Evolutionary conservation across 805 yeast species (phyloP).

Genomic region (Candida stauntonica): DNA sequence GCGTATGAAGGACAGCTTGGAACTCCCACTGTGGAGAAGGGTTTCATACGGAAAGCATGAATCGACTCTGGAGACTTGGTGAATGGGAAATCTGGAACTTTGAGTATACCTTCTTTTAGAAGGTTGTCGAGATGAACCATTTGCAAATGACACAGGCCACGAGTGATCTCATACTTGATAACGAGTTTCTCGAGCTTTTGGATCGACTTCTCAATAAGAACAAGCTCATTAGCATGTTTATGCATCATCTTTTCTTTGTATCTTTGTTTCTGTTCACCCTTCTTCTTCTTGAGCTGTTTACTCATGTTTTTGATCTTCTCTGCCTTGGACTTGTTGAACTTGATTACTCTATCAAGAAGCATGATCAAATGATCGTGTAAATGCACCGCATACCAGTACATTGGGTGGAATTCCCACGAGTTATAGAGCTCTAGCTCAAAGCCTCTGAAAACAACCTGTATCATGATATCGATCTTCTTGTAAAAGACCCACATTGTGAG

Average conservation of each 20-base stretch:
- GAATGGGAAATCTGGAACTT: conserved; percentile 25
- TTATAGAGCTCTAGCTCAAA: conserved; percentile 72
- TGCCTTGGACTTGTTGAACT: conserved; percentile 32
- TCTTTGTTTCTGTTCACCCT: conserved; percentile 45
- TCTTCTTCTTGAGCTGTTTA: conserved; percentile 44
- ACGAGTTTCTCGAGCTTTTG: conserved; percentile 2
- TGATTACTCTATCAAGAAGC: conserved; percentile 33
- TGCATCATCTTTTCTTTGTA: conserved; percentile 32
- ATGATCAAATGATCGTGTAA: conserved; percentile 46
- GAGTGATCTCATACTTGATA: conserved; percentile 21
- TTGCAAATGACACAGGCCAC: conserved; percentile 32
- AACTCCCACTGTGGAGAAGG: conserved; percentile 74
- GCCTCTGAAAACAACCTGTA: conserved; percentile 66
- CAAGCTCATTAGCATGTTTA: conserved; percentile 32
- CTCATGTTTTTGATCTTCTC: conserved; percentile 30
- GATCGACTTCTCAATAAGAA: conserved; percentile 27
- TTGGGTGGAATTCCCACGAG: conserved; percentile 60
- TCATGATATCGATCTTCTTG: conserved; percentile 66
- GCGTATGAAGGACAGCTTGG: conserved; percentile 52
- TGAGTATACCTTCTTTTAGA: conserved; percentile 24
- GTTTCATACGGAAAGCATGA: conserved; percentile 65
- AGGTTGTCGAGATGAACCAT: conserved; percentile 30
- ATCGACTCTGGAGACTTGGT: conserved; percentile 30
- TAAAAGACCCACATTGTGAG: conserved; percentile 66
- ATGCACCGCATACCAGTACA: conserved; percentile 65